Conservation (phyloP, 495 filamentous ascomycete genomes). For the Xylaria curta region DNA sequence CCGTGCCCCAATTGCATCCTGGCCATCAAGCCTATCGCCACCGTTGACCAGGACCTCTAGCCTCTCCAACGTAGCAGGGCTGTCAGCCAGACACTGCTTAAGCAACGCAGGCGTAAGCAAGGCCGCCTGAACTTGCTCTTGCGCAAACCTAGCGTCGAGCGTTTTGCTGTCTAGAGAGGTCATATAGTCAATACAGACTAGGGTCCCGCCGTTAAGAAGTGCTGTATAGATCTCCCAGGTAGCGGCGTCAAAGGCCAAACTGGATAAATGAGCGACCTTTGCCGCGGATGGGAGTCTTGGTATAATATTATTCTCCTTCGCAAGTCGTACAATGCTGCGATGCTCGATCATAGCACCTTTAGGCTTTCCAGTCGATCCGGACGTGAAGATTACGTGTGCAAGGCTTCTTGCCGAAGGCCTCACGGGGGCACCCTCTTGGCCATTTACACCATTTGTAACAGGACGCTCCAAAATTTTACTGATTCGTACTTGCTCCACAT, state of each 20-base stretch:
- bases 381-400: slow-evolving; percentile 40
- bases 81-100: neutral
- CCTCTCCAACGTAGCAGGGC: neutral
- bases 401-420: neutral
- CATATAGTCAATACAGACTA: slow-evolving; percentile 24
- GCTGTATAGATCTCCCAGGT: slow-evolving; percentile 38
- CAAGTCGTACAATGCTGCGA: slow-evolving; percentile 33
- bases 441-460: slow-evolving; percentile 6
- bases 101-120: slow-evolving; percentile 11
- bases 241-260: slow-evolving; percentile 36
- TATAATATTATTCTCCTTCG: neutral
- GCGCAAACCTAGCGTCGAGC: neutral
- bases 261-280: slow-evolving; percentile 31
- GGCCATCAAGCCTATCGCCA: slow-evolving; percentile 8
- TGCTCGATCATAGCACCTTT: slow-evolving; percentile 48
- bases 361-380: slow-evolving; percentile 50
- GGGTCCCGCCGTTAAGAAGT: slow-evolving; percentile 32
- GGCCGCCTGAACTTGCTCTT: neutral
- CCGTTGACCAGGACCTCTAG: neutral
- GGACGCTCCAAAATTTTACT: neutral
- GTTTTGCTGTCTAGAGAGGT: slow-evolving; percentile 22
- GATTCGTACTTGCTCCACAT: slow-evolving; percentile 15
- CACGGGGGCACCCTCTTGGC: neutral
- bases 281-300: neutral
- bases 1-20: slow-evolving; percentile 5